Evolutionary conservation across 768 basidiomycete genomes (phyloP).

Genomic region (Lentinula edodes): DNA sequence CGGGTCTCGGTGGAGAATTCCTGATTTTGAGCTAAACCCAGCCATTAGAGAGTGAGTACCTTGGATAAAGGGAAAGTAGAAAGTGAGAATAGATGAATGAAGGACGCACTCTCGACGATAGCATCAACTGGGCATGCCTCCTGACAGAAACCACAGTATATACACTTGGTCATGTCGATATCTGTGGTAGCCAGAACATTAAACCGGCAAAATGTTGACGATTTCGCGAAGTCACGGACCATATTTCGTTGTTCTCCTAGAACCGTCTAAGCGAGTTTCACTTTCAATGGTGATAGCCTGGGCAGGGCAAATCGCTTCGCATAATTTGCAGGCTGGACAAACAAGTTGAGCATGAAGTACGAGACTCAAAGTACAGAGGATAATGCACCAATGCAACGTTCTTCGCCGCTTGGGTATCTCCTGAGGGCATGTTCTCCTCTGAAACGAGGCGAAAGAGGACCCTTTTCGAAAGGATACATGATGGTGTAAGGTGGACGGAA

Average conservation of each 20-base stretch:
- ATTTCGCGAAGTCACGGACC: constrained; percentile 40
- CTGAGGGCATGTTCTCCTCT: constrained; percentile 97
- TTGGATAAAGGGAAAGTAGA: not conserved
- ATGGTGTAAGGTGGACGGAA: constrained; percentile 97
- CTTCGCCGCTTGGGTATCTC: constrained; percentile 95
- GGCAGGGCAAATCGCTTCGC: constrained; percentile 98
- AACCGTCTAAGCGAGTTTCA: constrained; percentile 92
- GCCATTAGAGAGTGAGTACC: not conserved
- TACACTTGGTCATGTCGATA: constrained; percentile 99
- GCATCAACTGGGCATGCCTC: constrained; percentile 99
- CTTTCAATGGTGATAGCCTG: constrained; percentile 99
- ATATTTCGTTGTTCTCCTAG: constrained; percentile 95
- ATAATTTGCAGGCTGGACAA: constrained; percentile 87
- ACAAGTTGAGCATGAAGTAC: not conserved
- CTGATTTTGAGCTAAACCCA: constrained; percentile 82
- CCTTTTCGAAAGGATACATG: constrained; percentile 98
- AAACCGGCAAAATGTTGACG: constrained; percentile 2
- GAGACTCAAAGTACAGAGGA: not conserved
- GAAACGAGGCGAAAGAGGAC: constrained; percentile 95
- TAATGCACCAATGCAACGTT: constrained; percentile 91
- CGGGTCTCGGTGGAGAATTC: constrained; percentile 97
- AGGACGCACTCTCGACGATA: constrained; percentile 89
- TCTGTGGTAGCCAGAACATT: constrained; percentile 38
- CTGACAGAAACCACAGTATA: constrained; percentile 99
- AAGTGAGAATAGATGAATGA: not conserved